Evolutionary conservation across 768 basidiomycete genomes (phyloP), one percentile per base, ranked within the genome.

Genomic region (Tricholoma saponaceum): DNA sequence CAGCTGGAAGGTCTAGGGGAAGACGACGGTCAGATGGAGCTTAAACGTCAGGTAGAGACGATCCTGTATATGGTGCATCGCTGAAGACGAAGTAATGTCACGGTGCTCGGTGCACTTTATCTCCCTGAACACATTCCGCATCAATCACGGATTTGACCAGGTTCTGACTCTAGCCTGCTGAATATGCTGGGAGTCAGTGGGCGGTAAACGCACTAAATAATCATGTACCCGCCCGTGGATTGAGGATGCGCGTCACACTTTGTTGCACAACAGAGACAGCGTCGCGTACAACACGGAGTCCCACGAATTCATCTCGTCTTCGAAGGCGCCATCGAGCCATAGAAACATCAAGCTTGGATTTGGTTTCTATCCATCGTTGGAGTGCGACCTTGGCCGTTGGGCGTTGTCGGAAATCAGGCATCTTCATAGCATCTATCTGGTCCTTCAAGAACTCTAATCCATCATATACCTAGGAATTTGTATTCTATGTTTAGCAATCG

Each of bases 371-470:
- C 69, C 70, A 73, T 16, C 39, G 47, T 7, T 58, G 55, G 1
- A 73, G 65, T 12, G 67, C 63, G 30, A 52, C 58, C 12, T 62
- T 57, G 4, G 67, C 65, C 1, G 55, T 60, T 14, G 69, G 72
- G 1, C 72, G 67, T 9, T 59, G 50, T 23, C 58, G 60, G 30
- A 67, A 66, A 16, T 67, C 64, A 4, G 50, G 10, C 16, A 55
- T 64, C 47, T 64, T 67, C 69, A 71, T 69, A 51, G 64, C 68
- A 12, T 58, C 56, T 44, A 68, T 59, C 6, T 71, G 59, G 26
- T 63, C 60, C 10, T 49, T 28, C 8, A 73, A 59, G 52, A 74
- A 69, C 8, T 70, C 64, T 16, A 71, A 51, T 8, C 62, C 59
- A 51, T 65, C 46, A 54, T 69, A 68, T 59, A 63, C 65, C 66